Evolutionary conservation across 2,329 filamentous ascomycete genomes (phyloP).

Genomic region (Microascus cirrosus): DNA sequence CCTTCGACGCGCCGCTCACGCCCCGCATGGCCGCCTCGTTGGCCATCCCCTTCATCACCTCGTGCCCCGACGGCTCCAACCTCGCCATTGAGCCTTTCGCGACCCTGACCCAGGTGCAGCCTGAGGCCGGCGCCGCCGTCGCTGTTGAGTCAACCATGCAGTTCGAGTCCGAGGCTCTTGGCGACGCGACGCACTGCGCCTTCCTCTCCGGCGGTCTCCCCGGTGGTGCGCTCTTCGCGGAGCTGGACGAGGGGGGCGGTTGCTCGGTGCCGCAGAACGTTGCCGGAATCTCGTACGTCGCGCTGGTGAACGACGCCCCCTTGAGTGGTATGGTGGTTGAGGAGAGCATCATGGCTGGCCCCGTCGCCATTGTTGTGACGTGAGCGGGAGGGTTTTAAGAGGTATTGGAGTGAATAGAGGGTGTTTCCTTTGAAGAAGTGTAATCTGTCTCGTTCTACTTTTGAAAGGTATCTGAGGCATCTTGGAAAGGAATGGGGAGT

Average conservation of each 20-base stretch:
- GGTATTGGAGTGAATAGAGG: neutral
- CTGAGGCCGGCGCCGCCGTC: conserved; percentile 25
- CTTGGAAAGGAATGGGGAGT: neutral
- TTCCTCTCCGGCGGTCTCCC: conserved; percentile 52
- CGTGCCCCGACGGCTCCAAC: conserved; percentile 55
- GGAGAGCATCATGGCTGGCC: conserved; percentile 55
- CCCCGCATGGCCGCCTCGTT: conserved; percentile 63
- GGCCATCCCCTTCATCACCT: conserved; percentile 59
- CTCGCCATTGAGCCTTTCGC: conserved; percentile 54
- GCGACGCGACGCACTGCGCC: conserved; percentile 48
- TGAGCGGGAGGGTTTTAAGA: conserved; percentile 14
- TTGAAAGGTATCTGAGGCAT: neutral
- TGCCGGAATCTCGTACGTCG: conserved; percentile 55
- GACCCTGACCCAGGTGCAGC: conserved; percentile 36
- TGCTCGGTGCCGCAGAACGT: conserved; percentile 54
- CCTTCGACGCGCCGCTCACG: conserved; percentile 60
- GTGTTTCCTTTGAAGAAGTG: neutral
- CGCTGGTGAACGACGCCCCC: conserved; percentile 45
- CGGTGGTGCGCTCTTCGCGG: conserved; percentile 48
- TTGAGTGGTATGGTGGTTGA: conserved; percentile 42
- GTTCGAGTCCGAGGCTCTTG: conserved; percentile 37
- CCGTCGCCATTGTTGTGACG: conserved; percentile 44
- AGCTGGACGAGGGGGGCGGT: conserved; percentile 37
- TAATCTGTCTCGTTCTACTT: neutral
- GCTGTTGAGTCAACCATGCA: conserved; percentile 22